Base-by-base conservation (phyloP, 2,329 filamentous ascomycete genomes). In the Ophiocordyceps sinensis region DNA sequence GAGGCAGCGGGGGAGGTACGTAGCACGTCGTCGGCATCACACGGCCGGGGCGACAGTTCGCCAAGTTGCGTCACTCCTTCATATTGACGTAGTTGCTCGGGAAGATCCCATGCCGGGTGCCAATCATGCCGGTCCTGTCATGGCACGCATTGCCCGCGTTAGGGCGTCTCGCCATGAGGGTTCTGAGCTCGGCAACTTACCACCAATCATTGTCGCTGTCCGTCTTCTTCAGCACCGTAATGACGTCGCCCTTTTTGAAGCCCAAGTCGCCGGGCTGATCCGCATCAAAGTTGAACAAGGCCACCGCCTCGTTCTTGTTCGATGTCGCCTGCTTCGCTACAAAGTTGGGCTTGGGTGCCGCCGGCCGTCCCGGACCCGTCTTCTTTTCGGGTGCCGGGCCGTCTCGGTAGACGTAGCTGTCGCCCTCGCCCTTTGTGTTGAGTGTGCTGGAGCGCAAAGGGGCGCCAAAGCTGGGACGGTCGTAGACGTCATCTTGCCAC, bases 181-280 rank as follows among this genome's bases (percentile, higher is more conserved):
- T 32, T 17, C 23, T 17, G n/a, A 34, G 14, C 26, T n/a, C 4
- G 21, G 6, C 37, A 43, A 73, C 77, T 51, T 70, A 82, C 78
- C 89, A 96, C 89, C 89, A 96, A 60, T 96, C 89, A 43, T 87
- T 88, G 44, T 85, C 83, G 51, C 83, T 95, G 5, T 96, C 85
- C 5, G 89, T 96, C 62, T 84, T 83, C 68, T 98, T 95, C 43
- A 94, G 60, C 43, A 98, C 87, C 1, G 87, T 95, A 49, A 98
- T 95, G 43, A 96, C 63, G 28, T 98, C 91, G 17, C 91, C 91
- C 70, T 98, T 98, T 67, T 94, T 94, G 65, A 98, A 98, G 0
- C 82, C 85, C 43, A 96, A 60, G 58, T 98, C 89, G 5, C 89
- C 89, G 0, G 86, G 79, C 60, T 95, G 88, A 53, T 94, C 89